Evolutionary conservation across 148 eudicot species (phyloP).

Genomic region (Silene conica): DNA sequence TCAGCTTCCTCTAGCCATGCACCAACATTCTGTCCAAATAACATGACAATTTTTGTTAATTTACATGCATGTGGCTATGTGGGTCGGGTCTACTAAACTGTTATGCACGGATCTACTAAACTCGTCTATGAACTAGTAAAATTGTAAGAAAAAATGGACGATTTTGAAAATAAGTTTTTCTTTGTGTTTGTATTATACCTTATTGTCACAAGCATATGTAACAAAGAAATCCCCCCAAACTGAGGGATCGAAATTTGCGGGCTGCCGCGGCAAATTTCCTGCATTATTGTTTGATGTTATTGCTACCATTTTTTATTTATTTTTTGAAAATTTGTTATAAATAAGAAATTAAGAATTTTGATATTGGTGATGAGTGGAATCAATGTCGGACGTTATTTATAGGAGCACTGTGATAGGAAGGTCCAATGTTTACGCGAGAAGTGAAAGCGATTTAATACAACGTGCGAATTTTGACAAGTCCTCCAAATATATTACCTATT

Average conservation of each 20-base stretch:
- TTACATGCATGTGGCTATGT: neutral
- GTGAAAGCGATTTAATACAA: too few species aligned
- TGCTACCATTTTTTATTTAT: too few species aligned
- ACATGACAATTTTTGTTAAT: neutral
- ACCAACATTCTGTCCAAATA: neutral
- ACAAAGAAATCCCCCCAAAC: conserved; percentile 9
- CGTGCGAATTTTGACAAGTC: too few species aligned
- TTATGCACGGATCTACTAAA: too few species aligned
- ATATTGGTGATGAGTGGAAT: neutral
- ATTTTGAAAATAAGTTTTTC: too few species aligned
- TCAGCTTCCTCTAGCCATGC: conserved; percentile 6
- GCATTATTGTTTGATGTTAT: neutral
- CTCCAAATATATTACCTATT: too few species aligned
- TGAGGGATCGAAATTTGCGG: neutral
- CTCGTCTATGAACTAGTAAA: too few species aligned
- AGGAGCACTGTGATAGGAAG: neutral
- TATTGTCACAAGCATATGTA: neutral
- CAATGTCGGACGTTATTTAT: neutral
- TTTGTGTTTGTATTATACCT: neutral
- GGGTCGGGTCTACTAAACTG: too few species aligned
- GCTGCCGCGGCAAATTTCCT: neutral
- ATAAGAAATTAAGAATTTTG: neutral
- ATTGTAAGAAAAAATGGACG: neutral
- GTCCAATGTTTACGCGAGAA: neutral
- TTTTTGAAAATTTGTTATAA: too few species aligned